Conservation (phyloP, 73 alveolate genomes). For the Symbiodinium natans region DNA sequence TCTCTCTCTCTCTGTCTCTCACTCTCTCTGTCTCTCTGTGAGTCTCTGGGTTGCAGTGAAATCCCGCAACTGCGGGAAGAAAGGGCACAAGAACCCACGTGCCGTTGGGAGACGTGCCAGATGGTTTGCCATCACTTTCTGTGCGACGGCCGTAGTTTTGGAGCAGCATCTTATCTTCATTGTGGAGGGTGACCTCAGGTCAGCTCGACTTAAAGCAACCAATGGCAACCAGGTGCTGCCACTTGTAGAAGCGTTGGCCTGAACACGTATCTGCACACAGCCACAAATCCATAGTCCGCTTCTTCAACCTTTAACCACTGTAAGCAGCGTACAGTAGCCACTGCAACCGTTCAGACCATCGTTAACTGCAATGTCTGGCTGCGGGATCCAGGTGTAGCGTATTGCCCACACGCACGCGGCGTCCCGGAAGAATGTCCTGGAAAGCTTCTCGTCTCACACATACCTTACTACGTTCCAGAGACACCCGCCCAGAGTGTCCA, state of each 20-base stretch:
- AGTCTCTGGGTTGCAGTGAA: too few relatives aligned
- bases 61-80: too few relatives aligned
- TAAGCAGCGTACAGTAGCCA: too few relatives aligned
- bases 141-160: conserved; percentile 87
- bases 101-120: conserved; percentile 38
- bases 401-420: conserved; percentile 71
- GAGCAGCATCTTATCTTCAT: conserved; percentile 73
- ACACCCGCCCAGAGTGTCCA: too few relatives aligned
- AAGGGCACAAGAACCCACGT: neutral
- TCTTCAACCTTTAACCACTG: too few relatives aligned
- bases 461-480: too few relatives aligned
- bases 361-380: neutral
- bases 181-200: conserved; percentile 74
- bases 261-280: too few relatives aligned
- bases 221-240: too few relatives aligned
- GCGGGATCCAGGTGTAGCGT: conserved; percentile 63
- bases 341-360: too few relatives aligned
- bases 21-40: too few relatives aligned
- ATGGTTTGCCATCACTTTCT: conserved; percentile 47
- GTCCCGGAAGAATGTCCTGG: conserved; percentile 74
- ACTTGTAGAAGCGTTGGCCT: neutral
- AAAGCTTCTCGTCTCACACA: neutral
- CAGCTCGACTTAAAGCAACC: neutral
- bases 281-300: too few relatives aligned
- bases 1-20: too few relatives aligned